A percentile compares a stretch with the other conserved stretches of the same genome.
Evolutionary conservation across 352 stramenopile genomes (phyloP).

Genomic region (Globisporangium lucens): DNA sequence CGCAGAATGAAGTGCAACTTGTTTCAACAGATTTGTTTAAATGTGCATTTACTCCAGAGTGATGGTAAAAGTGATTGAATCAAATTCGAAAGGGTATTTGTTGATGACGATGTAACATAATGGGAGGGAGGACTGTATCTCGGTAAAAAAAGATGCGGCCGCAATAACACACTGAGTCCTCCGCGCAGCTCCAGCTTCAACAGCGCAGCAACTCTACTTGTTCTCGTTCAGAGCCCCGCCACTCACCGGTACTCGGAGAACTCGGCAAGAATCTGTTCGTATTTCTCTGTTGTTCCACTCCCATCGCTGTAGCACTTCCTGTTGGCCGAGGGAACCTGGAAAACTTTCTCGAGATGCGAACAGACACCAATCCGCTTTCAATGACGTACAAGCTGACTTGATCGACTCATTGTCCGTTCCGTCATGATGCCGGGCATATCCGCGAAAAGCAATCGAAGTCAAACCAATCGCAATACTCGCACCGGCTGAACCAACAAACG

Average conservation of each 20-base stretch:
- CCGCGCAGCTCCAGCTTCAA: too few relatives aligned
- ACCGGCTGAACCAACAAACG: background rate
- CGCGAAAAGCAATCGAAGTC: background rate
- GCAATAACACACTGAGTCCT: background rate
- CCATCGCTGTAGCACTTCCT: background rate
- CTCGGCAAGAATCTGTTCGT: slow-evolving; percentile 37
- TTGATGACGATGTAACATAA: too few relatives aligned
- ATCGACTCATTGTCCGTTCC: background rate
- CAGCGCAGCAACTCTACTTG: background rate
- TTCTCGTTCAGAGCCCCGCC: background rate
- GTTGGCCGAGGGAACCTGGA: background rate
- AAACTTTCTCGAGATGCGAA: slow-evolving; percentile 23
- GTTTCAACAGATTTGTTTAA: too few relatives aligned
- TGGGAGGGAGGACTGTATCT: too few relatives aligned
- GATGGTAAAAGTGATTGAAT: too few relatives aligned
- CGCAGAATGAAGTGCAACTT: too few relatives aligned
- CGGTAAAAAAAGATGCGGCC: too few relatives aligned
- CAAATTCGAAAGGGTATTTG: too few relatives aligned
- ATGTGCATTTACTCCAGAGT: too few relatives aligned
- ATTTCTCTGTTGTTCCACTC: slow-evolving; percentile 20
- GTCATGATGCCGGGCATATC: background rate
- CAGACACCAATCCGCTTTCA: slow-evolving; percentile 41
- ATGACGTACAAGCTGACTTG: slow-evolving; percentile 57
- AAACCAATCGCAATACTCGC: background rate
- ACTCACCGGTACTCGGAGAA: slow-evolving; percentile 43